Conservation (phyloP, 2,329 filamentous ascomycete species). For the Colletotrichum phormii region DNA sequence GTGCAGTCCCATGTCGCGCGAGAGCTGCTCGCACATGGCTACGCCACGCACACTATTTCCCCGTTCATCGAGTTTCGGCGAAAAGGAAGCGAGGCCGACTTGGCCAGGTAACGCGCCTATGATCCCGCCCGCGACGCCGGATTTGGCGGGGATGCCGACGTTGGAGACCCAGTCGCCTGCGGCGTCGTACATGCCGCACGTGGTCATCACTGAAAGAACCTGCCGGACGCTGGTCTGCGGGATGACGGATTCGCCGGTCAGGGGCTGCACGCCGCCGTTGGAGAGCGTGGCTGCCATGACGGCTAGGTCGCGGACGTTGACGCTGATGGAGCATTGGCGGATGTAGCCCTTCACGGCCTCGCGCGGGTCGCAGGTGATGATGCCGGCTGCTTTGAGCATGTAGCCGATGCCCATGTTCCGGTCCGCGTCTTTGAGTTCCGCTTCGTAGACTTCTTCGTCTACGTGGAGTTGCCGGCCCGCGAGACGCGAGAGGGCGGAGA, state of each 20-base stretch:
- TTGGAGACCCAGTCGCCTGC: slow-evolving; percentile 72
- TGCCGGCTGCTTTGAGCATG: slow-evolving; percentile 54
- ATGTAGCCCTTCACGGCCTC: slow-evolving; percentile 53
- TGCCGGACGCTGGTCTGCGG: slow-evolving; percentile 51
- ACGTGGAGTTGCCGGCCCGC: slow-evolving; percentile 50
- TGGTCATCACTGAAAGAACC: slow-evolving; percentile 55
- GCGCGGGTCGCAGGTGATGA: slow-evolving; percentile 48
- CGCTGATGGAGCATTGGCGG: slow-evolving; percentile 54
- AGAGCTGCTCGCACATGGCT: slow-evolving; percentile 56
- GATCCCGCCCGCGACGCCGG: slow-evolving; percentile 53
- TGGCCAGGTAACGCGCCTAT: slow-evolving; percentile 51
- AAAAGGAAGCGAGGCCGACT: slow-evolving; percentile 63
- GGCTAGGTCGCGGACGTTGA: slow-evolving; percentile 53
- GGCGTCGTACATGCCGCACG: slow-evolving; percentile 61
- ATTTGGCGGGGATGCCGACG: slow-evolving; percentile 65
- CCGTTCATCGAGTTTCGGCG: slow-evolving; percentile 68
- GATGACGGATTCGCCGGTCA: slow-evolving; percentile 48
- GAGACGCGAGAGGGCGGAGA: slow-evolving; percentile 47
- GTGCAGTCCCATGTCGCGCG: slow-evolving; percentile 46
- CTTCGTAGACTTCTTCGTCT: slow-evolving; percentile 52
- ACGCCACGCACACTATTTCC: slow-evolving; percentile 52
- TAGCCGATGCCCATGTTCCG: slow-evolving; percentile 52
- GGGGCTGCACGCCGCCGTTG: slow-evolving; percentile 51
- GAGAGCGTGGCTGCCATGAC: slow-evolving; percentile 53
- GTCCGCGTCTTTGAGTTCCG: slow-evolving; percentile 48